Evolutionary conservation across 371 early-diverging fungal species (phyloP), one percentile per base, ranked within the genome.

Genomic region (Actinomucor elegans): DNA sequence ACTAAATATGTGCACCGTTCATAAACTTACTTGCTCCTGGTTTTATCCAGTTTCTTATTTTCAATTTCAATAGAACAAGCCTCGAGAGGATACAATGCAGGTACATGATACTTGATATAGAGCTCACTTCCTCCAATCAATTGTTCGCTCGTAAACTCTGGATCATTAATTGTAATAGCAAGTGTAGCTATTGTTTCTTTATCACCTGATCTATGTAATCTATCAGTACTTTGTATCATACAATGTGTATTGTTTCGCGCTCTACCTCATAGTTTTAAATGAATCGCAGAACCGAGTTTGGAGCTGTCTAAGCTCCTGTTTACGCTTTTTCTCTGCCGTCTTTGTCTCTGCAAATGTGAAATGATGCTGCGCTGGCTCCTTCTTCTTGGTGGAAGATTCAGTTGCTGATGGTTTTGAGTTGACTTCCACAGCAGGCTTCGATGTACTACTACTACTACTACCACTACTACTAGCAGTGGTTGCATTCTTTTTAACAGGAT

Each of bases 31-130:
- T 27, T 49, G 20, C 33, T 32, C 26, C 61, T 41, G 7, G 73
- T 75, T 8, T 56, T 47, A 14, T 73, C 76, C n/a, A 79, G 44
- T 3, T 67, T 60, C 23, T 66, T 72, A 21, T 67, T 71, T 28
- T 71, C 77, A 10, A 81, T 48, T 24, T 77, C 78, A 51, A 84
- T 71, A 2, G 60, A 55, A 49, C 82, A 78, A 0, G 79, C 70
- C 14, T 75, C 60, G 4, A 81, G 51, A 36, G 84, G 84, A 40
- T 80, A 84, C 15, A 61, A 27, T 23, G 20, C 49, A 5, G 84
- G 84, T 20, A 84, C 45, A 28, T 65, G 45, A 26, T 75, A 84
- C 49, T 66, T 66, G 18, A 73, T 44, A 23, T 53, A 41, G 12
- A 70, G 28, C 14, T 57, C 55, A 14, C 42, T 63, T 14, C 57